A percentile compares a stretch with the other conserved stretches of the same genome.
These are phyloP conservation scores for Tetrapisispora arboricola DNA, from an alignment of 805 yeast species.

Conservation along the genomic window DNA sequence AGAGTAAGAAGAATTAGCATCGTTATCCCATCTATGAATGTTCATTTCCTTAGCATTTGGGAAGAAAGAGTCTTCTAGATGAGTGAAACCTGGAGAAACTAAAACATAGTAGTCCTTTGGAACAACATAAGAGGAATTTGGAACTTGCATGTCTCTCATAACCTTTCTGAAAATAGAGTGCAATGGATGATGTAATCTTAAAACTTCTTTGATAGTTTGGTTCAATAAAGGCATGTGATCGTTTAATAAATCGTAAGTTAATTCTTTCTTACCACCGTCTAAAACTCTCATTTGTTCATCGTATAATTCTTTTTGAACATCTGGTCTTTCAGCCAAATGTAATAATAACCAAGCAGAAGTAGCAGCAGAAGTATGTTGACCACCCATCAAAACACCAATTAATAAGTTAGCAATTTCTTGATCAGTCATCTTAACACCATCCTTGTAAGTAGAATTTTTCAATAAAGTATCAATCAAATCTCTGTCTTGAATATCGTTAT, in stretches of 20 bases:
- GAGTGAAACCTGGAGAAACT: conserved; percentile 90
- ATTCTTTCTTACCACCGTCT: conserved; percentile 43
- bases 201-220: conserved; percentile 81
- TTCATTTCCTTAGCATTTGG: conserved; percentile 62
- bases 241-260: conserved; percentile 75
- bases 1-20: conserved; percentile 28
- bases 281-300: conserved; percentile 62
- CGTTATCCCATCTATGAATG: conserved; percentile 79
- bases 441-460: conserved; percentile 77
- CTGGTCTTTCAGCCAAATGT: conserved; percentile 81
- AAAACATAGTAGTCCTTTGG: conserved; percentile 85
- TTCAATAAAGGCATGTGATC: conserved; percentile 65
- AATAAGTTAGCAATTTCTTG: conserved; percentile 86
- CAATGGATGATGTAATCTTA: conserved; percentile 92
- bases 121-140: conserved; percentile 67
- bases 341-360: conserved; percentile 92
- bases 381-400: conserved; percentile 97
- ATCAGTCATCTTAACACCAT: conserved; percentile 90
- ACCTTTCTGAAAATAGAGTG: conserved; percentile 95
- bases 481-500: conserved; percentile 70
- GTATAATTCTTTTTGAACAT: conserved; percentile 71
- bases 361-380: conserved; percentile 95
- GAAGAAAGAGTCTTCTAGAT: conserved; percentile 66
- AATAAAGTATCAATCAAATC: conserved; percentile 85
- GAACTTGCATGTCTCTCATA: conserved; percentile 63